Percentiles rank a stretch among this genome's conserved stretches.
Evolutionary conservation across 2,329 filamentous ascomycete species (phyloP).

Genomic region (Stagonosporopsis cucurbitacearum): DNA sequence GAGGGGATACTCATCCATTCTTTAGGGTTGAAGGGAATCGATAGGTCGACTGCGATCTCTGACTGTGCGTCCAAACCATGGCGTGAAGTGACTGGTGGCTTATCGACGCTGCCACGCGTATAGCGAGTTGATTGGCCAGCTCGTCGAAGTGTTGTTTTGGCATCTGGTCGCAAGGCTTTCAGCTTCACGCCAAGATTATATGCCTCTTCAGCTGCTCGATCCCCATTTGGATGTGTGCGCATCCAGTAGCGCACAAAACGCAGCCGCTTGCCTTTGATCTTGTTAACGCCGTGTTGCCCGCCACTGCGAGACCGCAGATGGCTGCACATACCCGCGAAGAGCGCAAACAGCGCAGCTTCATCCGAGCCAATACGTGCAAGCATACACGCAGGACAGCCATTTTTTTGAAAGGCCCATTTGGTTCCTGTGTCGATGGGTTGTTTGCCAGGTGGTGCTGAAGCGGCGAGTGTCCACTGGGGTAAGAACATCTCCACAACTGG

Average conservation of each 20-base stretch:
- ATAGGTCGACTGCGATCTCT: background rate
- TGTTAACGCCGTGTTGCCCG: constrained; percentile 14
- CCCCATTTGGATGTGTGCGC: constrained; percentile 14
- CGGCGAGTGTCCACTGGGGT: constrained; percentile 20
- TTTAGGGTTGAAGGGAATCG: background rate
- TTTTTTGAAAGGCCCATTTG: constrained; percentile 32
- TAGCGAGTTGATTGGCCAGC: background rate
- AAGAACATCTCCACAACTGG: constrained; percentile 39
- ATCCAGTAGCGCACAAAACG: constrained; percentile 38
- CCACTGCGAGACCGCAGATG: constrained; percentile 14
- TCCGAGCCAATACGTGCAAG: constrained; percentile 40
- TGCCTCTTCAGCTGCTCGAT: constrained; percentile 20
- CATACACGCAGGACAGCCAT: constrained; percentile 40
- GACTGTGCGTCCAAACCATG: background rate
- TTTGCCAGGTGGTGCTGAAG: constrained; percentile 24
- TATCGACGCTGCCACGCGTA: background rate
- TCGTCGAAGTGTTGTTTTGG: background rate
- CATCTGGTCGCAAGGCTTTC: constrained; percentile 17
- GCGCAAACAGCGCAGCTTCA: constrained; percentile 27
- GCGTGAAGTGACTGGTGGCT: background rate
- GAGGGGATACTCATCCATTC: background rate
- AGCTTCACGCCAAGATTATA: constrained; percentile 33
- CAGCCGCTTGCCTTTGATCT: constrained; percentile 28
- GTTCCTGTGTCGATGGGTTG: constrained; percentile 21
- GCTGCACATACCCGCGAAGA: constrained; percentile 38